Percentiles rank a stretch among this genome's conserved stretches.
phyloP scores from a whole-genome alignment of 2,329 filamentous ascomycete species.

The Diaporthe destruens region DNA sequence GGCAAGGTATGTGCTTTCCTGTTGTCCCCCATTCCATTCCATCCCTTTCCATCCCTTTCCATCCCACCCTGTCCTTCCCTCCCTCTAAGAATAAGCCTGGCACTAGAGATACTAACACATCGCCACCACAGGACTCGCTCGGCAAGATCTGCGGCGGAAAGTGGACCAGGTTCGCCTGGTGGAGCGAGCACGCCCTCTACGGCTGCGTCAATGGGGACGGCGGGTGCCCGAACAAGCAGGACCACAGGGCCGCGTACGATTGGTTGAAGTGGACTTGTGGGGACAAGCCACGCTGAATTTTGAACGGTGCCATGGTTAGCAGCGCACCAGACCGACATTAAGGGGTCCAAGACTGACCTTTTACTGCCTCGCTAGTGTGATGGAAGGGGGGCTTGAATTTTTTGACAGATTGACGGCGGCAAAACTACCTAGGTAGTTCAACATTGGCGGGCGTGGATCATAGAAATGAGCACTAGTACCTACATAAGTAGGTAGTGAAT shows the following conservation, averaged over 20 bases:
- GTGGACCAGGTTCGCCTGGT: not conserved
- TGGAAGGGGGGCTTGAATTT: too few relatives aligned
- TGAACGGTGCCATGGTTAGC: not conserved
- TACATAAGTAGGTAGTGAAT: too few relatives aligned
- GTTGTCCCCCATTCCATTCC: not conserved
- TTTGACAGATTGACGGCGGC: too few relatives aligned
- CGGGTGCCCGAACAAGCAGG: not conserved
- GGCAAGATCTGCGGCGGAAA: not conserved
- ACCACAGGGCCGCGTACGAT: not conserved
- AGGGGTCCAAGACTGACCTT: too few relatives aligned
- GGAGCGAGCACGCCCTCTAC: not conserved
- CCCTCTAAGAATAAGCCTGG: too few relatives aligned
- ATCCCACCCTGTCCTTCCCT: too few relatives aligned
- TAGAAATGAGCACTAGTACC: too few relatives aligned
- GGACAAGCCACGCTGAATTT: not conserved
- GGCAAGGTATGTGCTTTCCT: not conserved
- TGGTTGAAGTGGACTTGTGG: conserved; percentile 13
- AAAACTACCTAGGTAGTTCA: too few relatives aligned
- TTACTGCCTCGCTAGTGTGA: too few relatives aligned
- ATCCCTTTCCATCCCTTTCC: too few relatives aligned
- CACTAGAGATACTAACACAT: not conserved
- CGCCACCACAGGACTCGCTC: not conserved
- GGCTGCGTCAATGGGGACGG: not conserved
- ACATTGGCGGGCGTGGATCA: too few relatives aligned
- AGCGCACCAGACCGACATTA: too few relatives aligned